Percentiles rank a stretch among this genome's conserved stretches.
Conservation (phyloP, 1,284 basidiomycete genomes). For the Melanopsichium pennsylvanicum region DNA sequence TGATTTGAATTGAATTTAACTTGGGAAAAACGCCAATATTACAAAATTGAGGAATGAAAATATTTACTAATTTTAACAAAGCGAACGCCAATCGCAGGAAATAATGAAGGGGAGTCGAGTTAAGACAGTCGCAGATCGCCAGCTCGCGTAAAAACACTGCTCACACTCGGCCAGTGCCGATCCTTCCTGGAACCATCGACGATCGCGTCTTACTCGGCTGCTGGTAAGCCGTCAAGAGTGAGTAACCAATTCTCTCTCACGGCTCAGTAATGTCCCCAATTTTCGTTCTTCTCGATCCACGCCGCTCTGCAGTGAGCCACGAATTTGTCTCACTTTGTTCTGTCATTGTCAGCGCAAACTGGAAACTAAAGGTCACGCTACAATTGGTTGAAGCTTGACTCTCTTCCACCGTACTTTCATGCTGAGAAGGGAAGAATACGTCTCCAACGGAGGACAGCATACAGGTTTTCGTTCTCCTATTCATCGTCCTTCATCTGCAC, state of each 20-base stretch:
- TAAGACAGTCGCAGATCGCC: slow-evolving; percentile 23
- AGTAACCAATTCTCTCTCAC: no score
- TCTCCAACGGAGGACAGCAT: background rate
- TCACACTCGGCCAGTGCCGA: slow-evolving; percentile 4
- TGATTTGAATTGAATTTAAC: no score
- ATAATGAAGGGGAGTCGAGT: background rate
- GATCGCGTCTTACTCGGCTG: slow-evolving; percentile 8
- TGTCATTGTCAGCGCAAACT: no score
- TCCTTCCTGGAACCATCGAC: slow-evolving; percentile 13
- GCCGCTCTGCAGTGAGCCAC: background rate
- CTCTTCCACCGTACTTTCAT: no score
- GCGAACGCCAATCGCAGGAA: slow-evolving; percentile 1
- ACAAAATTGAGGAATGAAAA: background rate
- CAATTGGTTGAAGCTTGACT: no score
- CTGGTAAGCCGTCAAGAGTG: no score
- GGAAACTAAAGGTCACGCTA: no score
- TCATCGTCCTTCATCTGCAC: no score
- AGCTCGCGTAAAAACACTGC: slow-evolving; percentile 13
- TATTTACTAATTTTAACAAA: background rate
- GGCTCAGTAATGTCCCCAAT: no score
- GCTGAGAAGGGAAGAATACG: no score
- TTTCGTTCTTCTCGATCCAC: background rate
- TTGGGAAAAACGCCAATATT: background rate
- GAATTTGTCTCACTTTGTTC: background rate
- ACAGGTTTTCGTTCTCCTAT: no score